phyloP scores from a whole-genome alignment of 257 asterid species.

The Scutellaria baicalensis region DNA sequence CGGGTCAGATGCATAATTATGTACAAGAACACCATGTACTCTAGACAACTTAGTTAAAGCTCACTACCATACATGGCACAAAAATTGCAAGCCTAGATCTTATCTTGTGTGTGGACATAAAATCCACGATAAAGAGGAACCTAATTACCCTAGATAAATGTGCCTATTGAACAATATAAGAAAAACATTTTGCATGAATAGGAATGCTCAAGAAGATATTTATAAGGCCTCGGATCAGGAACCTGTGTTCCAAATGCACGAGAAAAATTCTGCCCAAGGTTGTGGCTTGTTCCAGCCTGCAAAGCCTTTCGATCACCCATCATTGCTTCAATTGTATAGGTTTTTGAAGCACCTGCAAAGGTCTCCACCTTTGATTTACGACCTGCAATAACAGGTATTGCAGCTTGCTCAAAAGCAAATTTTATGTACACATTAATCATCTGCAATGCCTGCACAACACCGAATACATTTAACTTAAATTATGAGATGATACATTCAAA shows the following conservation, averaged over 20 bases:
- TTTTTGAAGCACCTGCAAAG: conserved; percentile 91
- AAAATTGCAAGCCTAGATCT: not conserved
- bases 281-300: conserved; percentile 99
- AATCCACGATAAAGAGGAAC: not conserved
- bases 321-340: conserved; percentile 98
- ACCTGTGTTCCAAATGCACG: conserved; percentile 97
- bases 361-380: conserved; percentile 92
- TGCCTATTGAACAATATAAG: not conserved
- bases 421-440: conserved; percentile 88
- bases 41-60: not conserved
- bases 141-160: not conserved
- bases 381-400: conserved; percentile 96
- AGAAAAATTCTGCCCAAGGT: conserved; percentile 97
- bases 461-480: conserved; percentile 24
- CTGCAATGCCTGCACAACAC: conserved; percentile 77
- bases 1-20: not conserved
- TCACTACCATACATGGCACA: not conserved
- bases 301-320: conserved; percentile 98
- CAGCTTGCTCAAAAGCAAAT: conserved; percentile 96
- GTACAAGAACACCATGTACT: not conserved
- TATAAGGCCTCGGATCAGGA: not conserved
- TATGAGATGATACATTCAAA: conserved; percentile 1
- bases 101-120: not conserved
- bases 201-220: not conserved
- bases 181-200: not conserved